A percentile compares a stretch with the other conserved stretches of the same genome.
phyloP scores from a whole-genome alignment of 129 eudicot genomes.

The Saussurea involucrata region DNA sequence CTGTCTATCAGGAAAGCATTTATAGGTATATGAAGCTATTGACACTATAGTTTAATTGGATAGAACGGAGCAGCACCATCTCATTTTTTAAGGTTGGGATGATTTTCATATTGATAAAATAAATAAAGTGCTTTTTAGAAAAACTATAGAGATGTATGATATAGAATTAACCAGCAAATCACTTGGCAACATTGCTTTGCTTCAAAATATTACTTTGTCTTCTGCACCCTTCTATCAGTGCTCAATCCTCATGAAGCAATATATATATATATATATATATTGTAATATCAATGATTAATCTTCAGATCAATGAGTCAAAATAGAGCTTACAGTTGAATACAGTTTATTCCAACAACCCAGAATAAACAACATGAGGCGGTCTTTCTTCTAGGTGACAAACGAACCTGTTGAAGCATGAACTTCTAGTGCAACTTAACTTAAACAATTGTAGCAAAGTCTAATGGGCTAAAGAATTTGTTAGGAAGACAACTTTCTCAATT shows the following conservation, averaged over 20 bases:
- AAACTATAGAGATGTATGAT: neutral
- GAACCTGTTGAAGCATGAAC: neutral
- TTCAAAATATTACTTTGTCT: neutral
- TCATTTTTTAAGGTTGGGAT: neutral
- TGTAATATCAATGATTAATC: neutral
- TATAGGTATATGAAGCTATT: neutral
- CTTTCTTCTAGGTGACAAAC: neutral
- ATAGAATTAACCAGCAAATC: neutral
- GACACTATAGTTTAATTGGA: neutral
- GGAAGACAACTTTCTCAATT: neutral
- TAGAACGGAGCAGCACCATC: neutral
- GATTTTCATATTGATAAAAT: neutral
- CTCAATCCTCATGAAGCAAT: neutral
- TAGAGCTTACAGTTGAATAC: neutral
- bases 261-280: too few relatives aligned
- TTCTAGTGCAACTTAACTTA: neutral
- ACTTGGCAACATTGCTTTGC: neutral
- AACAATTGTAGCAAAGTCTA: neutral
- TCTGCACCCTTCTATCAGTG: neutral
- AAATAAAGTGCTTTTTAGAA: neutral
- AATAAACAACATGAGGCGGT: neutral
- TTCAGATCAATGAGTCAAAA: neutral
- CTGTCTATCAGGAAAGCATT: neutral
- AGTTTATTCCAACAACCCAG: neutral
- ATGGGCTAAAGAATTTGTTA: neutral